Evolutionary conservation across 1,284 basidiomycete species (phyloP), one percentile per base, ranked within the genome.

Genomic region (Malassezia equina): DNA sequence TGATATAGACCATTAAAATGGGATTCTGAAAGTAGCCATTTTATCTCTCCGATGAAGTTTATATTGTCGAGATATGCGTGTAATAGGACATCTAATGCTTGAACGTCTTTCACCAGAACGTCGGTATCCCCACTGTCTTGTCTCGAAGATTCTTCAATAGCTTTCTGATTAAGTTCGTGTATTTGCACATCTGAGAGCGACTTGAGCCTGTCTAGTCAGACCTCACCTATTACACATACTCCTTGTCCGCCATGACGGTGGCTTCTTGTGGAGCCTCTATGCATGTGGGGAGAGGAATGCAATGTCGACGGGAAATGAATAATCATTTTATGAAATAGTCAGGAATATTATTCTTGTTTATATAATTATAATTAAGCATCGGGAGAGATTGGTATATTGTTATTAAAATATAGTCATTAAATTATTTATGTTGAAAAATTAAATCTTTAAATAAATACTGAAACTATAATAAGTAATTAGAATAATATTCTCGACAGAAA

Each of bases 1-100:
- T 63, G 50, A 15, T 66, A 61, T 7, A 69, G 52, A 4, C 66
- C 63, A 39, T 56, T 56, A 46, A 64, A 71, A 1, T 59, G 52
- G 6, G 58, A 58, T 32, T 63, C 21, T 3, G 62, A 48, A 25
- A 54, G 54, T 7, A 71, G 56, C 65, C 66, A 71, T n/a, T 52
- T 56, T 29, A 65, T 55, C 52, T 69, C 66, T 33, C 52, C 49
- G 3, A 61, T 32, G 47, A 67, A 71, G 6, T 52, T 47, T 3
- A 36, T 34, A 47, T 65, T 64, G 34, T 51, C 41, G 3, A 52
- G 50, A 29, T 67, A 71, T 36, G 65, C 65, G 3, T 58, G 23
- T 39, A 63, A 29, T 11, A 67, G 50, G 9, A 61, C 52, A 24
- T 61, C 58, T 47, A 70, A 59, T 2, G 67, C 63, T 32, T 65